Evolutionary conservation across 73 alveolate genomes (phyloP).

Genomic region (Paramecium sonneborni): DNA sequence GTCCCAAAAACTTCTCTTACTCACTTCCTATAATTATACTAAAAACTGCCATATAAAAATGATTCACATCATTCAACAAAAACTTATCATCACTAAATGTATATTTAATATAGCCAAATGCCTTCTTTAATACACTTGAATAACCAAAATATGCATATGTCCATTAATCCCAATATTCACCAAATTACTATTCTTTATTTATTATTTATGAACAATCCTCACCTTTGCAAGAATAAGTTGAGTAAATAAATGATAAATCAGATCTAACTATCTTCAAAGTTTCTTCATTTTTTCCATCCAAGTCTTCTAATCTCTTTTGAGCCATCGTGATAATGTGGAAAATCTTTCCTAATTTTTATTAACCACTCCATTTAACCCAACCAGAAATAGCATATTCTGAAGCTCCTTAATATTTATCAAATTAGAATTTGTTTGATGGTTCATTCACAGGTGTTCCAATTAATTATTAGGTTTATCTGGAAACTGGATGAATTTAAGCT

Average conservation of each 20-base stretch:
- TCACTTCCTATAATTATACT: neutral
- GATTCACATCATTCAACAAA: neutral
- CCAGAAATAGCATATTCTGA: slow-evolving; percentile 22
- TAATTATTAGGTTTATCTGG: neutral
- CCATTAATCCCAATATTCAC: slow-evolving; percentile 58
- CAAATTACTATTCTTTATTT: neutral
- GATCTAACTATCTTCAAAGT: neutral
- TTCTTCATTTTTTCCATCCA: slow-evolving; percentile 20
- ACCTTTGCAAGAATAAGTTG: slow-evolving; percentile 5
- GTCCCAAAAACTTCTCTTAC: neutral
- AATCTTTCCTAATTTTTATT: neutral
- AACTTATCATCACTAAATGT: slow-evolving; percentile 7
- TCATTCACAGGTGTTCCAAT: slow-evolving; percentile 8
- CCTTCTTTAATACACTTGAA: neutral
- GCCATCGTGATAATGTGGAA: neutral
- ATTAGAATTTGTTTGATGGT: neutral
- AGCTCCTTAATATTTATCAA: slow-evolving; percentile 43
- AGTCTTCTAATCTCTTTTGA: slow-evolving; percentile 17
- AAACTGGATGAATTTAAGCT: slow-evolving; percentile 23
- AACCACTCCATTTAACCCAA: slow-evolving; percentile 58
- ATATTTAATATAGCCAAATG: slow-evolving; percentile 12
- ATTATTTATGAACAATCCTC: neutral
- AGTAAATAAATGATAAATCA: neutral
- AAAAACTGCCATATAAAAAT: slow-evolving; percentile 41
- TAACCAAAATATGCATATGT: slow-evolving; percentile 29